A percentile compares a stretch with the other conserved stretches of the same genome.
phyloP scores from a whole-genome alignment of 441 rosid species.

The Isatis lusitanica region DNA sequence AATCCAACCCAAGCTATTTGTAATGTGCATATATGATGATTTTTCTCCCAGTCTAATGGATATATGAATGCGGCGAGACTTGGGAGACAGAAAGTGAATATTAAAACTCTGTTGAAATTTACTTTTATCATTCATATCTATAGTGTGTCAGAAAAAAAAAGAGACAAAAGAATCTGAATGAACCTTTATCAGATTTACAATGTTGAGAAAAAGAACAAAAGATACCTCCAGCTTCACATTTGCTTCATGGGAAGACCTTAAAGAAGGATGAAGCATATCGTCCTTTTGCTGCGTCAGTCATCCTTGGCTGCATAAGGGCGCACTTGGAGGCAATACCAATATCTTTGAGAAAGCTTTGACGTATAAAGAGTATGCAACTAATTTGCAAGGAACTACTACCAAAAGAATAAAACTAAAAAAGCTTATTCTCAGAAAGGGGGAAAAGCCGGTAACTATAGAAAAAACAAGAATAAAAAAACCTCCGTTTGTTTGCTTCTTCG shows the following conservation, averaged over 20 bases:
- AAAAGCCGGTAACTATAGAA: constrained; percentile 36
- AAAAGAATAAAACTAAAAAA: constrained; percentile 48
- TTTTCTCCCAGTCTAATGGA: background rate
- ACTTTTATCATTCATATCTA: constrained; percentile 31
- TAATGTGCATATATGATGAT: too few species aligned
- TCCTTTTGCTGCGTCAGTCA: constrained; percentile 17
- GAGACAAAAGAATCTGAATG: constrained; percentile 36
- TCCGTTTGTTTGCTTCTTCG: constrained; percentile 32
- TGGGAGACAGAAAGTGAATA: constrained; percentile 2
- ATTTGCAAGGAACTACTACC: constrained; percentile 33
- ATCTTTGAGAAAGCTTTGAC: constrained; percentile 33
- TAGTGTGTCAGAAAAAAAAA: constrained; percentile 32
- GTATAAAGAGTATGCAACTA: constrained; percentile 36
- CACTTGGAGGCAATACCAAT: constrained; percentile 24
- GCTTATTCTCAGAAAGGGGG: constrained; percentile 43
- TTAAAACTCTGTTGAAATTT: constrained; percentile 13
- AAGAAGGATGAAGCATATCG: constrained; percentile 28
- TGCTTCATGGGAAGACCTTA: constrained; percentile 23
- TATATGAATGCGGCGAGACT: background rate
- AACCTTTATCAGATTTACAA: constrained; percentile 36
- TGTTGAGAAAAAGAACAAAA: constrained; percentile 20
- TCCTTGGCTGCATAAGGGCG: constrained; percentile 16
- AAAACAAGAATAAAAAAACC: constrained; percentile 38
- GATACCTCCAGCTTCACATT: constrained; percentile 35
- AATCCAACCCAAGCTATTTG: too few species aligned